Evolutionary conservation across 176 grass and related monocot genomes (phyloP), one percentile per base, ranked within the genome.

Genomic region (Rhynchospora breviuscula): DNA sequence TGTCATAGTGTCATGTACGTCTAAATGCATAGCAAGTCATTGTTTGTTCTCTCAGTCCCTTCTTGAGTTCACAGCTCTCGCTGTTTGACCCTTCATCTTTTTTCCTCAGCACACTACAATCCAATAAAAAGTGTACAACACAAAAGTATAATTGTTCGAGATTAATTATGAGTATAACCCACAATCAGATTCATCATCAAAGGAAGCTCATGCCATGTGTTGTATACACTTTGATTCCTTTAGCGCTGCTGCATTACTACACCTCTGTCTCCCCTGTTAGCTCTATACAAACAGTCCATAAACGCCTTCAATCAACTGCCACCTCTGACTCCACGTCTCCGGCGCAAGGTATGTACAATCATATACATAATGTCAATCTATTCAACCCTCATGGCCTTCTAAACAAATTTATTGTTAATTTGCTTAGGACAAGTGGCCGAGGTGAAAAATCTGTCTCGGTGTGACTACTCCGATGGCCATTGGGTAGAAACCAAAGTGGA

Each of bases 401-500:
- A 18, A 79, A 15, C 1, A 54, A 4, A 35, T 59, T 59, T 3
- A 11, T 59, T 49, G 14, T 25, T 59, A 6, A 51, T 18, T 53
- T 46, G 23, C 13, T 57, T 40, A 79, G 52, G 13, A 35, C 8
- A 79, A 79, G 51, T 15, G 35, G 21, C 75, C 5, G 11, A 79
- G 26, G 29, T 35, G 26, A 15, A 23, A 59, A 31, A 3, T 57
- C 21, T 4, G 17, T 14, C 33, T 48, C 31, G 19, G 49, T 97
- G 94, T 31, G 88, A 91, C 22, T 93, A 90, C 81, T 88, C 85
- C 5, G 84, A 85, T 14, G 91, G 94, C 12, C 44, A 83, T 51
- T 97, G 91, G 94, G 71, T 97, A 18, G 86, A 13, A 8, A 67
- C 60, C 43, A 10, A 85, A 57, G 43, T 10, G 6, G 59, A 5